Evolutionary conservation across 1,284 basidiomycete species (phyloP).

Genomic region (Tilletia caries): DNA sequence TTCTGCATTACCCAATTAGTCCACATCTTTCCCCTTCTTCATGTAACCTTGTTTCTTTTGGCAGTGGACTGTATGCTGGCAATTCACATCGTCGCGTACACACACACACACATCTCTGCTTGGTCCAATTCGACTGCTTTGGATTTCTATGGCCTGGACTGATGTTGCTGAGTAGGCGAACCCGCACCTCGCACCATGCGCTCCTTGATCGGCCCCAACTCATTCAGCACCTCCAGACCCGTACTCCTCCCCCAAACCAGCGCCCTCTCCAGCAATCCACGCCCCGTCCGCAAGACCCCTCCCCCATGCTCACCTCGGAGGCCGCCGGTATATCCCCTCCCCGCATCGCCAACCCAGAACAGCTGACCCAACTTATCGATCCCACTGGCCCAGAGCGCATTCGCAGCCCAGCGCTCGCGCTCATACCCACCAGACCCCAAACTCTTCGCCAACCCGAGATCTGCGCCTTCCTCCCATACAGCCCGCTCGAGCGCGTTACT

Average conservation of each 20-base stretch:
- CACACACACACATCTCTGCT: too few species aligned
- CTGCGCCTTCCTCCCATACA: constrained; percentile 30
- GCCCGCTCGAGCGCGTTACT: constrained; percentile 27
- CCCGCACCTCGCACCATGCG: constrained; percentile 22
- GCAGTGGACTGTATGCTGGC: not conserved
- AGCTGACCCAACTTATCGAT: constrained; percentile 50
- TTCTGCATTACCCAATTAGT: constrained; percentile 13
- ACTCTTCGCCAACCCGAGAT: constrained; percentile 36
- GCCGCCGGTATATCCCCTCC: constrained; percentile 16
- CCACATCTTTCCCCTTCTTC: not conserved
- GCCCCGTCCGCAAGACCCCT: constrained; percentile 25
- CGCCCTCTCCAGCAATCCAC: constrained; percentile 29
- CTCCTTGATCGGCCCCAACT: constrained; percentile 46
- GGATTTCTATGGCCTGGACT: not conserved
- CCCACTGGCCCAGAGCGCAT: constrained; percentile 47
- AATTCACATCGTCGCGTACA: too few species aligned
- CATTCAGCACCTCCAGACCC: constrained; percentile 50
- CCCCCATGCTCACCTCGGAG: constrained; percentile 19
- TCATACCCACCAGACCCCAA: constrained; percentile 33
- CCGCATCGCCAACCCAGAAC: constrained; percentile 32
- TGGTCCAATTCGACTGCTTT: not conserved
- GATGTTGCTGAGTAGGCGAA: not conserved
- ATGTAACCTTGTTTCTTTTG: not conserved
- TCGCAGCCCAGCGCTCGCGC: constrained; percentile 44
- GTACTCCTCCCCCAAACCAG: constrained; percentile 48